Base-by-base conservation (phyloP, 2,329 filamentous ascomycete species). In the Pseudovirgaria hyperparasitica region DNA sequence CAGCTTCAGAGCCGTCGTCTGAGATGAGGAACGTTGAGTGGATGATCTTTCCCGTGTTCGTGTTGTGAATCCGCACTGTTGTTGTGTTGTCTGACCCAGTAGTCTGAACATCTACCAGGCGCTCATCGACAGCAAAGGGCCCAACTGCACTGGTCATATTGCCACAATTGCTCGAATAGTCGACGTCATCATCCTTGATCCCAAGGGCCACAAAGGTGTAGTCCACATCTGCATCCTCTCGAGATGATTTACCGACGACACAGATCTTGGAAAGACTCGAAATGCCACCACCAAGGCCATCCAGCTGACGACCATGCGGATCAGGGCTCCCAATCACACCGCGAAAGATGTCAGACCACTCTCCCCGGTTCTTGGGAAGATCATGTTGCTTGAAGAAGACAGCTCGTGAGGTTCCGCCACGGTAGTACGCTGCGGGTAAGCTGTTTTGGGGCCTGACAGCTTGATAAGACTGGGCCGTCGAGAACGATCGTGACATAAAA, bases 351-450 rank as follows among this genome's bases (percentile, higher is more conserved):
- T 55, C 41, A 4, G 57, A 50, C 67, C 70, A 72, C 37, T 56
- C 40, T 16, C 39, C 34, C 16, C 48, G 52, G 25, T 65, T 42
- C 1, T 28, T 9, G 1, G 72, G 70, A 0, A 76, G 59, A 38
- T 72, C 50, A n/a, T 54, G 41, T 15, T 57, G 44, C 11, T 63
- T 56, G 45, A 76, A 65, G 37, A 81, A 63, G 17, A 81, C 57
- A 9, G 71, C 76, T 32, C 74, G 68, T 10, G 75, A 79, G n/a
- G 75, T 80, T 15, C 76, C 76, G 27, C 75, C 74, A 24, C 76
- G 70, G 45, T 74, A 76, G 49, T 75, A 76, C 22, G 68, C 57
- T 6, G 70, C 70, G 9, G 58, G 57, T n/a, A 34, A 27, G 5
- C 33, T 30, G 11, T 21, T 23, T 28, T 38, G 38, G 13, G 19